Percentiles rank a stretch among this genome's conserved stretches.
Conservation (phyloP, 2,329 filamentous ascomycete species). For the Pseudogymnoascus sp. region DNA sequence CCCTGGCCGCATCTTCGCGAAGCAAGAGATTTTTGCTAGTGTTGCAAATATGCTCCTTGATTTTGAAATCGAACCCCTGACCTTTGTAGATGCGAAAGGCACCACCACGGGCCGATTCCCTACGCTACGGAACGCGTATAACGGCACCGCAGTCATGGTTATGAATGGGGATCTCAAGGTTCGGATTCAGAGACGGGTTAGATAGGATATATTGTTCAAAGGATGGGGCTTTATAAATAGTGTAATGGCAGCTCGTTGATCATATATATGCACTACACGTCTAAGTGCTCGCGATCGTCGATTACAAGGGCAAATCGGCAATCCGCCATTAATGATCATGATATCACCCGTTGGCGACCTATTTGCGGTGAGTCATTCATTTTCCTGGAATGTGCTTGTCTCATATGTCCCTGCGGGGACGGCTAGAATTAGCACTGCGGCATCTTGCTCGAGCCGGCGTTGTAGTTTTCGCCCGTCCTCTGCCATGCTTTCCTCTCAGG, state of each 20-base stretch:
- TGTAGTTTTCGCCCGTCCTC: too few species aligned
- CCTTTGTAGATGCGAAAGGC: constrained; percentile 8
- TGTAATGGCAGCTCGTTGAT: not conserved
- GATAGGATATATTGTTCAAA: not conserved
- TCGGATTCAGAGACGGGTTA: constrained; percentile 9
- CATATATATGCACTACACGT: too few species aligned
- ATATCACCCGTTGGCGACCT: too few species aligned
- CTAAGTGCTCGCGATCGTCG: too few species aligned
- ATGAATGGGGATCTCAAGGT: constrained; percentile 13
- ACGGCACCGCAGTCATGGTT: constrained; percentile 11
- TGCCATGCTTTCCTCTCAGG: too few species aligned
- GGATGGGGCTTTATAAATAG: not conserved
- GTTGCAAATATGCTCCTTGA: constrained; percentile 14
- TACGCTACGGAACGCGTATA: constrained; percentile 8
- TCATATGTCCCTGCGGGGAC: too few species aligned
- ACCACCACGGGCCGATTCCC: constrained; percentile 1
- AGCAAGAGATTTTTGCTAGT: constrained; percentile 16
- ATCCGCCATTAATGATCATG: too few species aligned
- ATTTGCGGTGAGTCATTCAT: too few species aligned
- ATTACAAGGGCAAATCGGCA: too few species aligned
- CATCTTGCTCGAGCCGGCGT: too few species aligned
- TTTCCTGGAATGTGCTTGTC: too few species aligned
- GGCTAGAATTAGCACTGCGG: too few species aligned
- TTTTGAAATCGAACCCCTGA: constrained; percentile 15
- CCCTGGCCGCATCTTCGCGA: constrained; percentile 18